Evolutionary conservation across 2,329 filamentous ascomycete species (phyloP).

Genomic region (Ophiostoma sp.): DNA sequence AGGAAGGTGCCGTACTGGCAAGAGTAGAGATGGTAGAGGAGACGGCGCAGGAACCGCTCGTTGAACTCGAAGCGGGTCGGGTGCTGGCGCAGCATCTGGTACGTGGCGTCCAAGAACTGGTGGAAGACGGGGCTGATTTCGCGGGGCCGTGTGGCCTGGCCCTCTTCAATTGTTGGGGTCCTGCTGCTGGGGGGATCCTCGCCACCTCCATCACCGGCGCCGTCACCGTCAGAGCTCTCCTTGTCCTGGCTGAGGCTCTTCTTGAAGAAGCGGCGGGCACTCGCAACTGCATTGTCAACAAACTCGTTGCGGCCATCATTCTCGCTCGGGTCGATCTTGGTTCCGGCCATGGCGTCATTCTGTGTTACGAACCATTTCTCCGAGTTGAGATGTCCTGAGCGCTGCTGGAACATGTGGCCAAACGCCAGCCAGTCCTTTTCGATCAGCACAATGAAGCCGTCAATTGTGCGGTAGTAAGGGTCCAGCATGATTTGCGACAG

Average conservation of each 20-base stretch:
- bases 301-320: conserved; percentile 67
- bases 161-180: conserved; percentile 40
- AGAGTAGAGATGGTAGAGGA: conserved; percentile 92
- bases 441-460: conserved; percentile 90
- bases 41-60: conserved; percentile 82
- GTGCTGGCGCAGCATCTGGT: conserved; percentile 82
- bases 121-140: conserved; percentile 97
- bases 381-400: conserved; percentile 82
- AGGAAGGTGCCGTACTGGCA: conserved; percentile 97
- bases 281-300: conserved; percentile 80
- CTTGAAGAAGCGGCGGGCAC: conserved; percentile 87
- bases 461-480: conserved; percentile 89
- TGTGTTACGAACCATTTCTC: conserved; percentile 94
- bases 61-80: conserved; percentile 94
- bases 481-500: conserved; percentile 91
- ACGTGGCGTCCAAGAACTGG: conserved; percentile 92
- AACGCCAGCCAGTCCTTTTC: conserved; percentile 99
- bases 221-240: conserved; percentile 62
- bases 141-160: conserved; percentile 74
- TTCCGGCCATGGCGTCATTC: conserved; percentile 71
- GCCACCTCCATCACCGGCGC: conserved; percentile 41
- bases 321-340: conserved; percentile 61
- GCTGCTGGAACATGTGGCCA: conserved; percentile 93
- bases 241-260: conserved; percentile 66
- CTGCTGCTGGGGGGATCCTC: conserved; percentile 37